Evolutionary conservation across 2,329 filamentous ascomycete genomes (phyloP), one percentile per base, ranked within the genome.

Genomic region (Podosphaera xanthii): DNA sequence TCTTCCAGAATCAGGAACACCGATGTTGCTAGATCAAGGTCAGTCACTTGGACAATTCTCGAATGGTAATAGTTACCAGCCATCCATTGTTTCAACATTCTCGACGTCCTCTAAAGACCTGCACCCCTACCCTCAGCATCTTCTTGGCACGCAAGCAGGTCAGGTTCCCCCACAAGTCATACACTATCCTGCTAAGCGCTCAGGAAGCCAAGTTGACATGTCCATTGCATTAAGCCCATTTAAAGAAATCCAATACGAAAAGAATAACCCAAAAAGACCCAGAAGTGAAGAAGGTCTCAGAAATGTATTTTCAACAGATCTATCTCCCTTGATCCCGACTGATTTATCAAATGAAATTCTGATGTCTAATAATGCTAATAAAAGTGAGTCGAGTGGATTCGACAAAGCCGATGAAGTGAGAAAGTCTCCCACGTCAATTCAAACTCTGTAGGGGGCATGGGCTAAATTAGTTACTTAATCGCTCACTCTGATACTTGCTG

Each of bases 81-180:
- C 83, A 67, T 81, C 82, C 4, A 73, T 84, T 31, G 77, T 84
- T 50, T 84, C 81, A 52, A 82, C 80, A 31, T 85, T 85, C 65
- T 84, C 81, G 42, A 85, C 82, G 1, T 84, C 81, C 8, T 84
- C 81, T 70, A 82, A 82, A 68, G 82, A 85, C 66, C 71, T 85
- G 38, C 79, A 84, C 65, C 82, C 78, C 0, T 84, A 84, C 65
- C 81, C 82, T 4, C 82, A 80, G 35, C 79, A 84, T 64, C 74
- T 83, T 57, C 71, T 84, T 4, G 81, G 80, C 14, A 76, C 78
- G 2, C 78, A 82, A 63, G 77, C 77, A 46, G 80, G 80, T 14
- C 80, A 83, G 67, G 73, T 76, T 14, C 80, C 80, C 34, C 81
- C 81, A 8, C 81, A 84, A 66, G 81, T 84, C 2, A 74, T 84